A percentile compares a stretch with the other conserved stretches of the same genome.
These are phyloP conservation scores for Acanthamoeba healyi DNA, from an alignment of 208 protist genomes.

Conservation along the genomic window DNA sequence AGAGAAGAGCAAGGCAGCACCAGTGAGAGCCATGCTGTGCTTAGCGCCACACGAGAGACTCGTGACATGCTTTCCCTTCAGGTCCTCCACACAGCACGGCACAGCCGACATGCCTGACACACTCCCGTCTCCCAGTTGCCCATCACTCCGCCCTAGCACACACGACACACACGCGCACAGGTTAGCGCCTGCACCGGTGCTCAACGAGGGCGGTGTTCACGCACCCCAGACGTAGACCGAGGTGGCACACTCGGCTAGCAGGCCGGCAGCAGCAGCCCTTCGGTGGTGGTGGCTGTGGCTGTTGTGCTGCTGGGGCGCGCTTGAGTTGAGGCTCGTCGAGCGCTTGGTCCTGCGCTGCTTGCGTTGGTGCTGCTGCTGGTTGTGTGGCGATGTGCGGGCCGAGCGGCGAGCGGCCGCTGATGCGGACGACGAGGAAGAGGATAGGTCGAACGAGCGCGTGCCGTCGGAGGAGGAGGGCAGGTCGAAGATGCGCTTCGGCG, in stretches of 20 bases:
- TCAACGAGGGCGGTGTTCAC: neutral
- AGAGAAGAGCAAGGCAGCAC: neutral
- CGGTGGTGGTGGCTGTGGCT: neutral
- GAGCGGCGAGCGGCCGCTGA: neutral
- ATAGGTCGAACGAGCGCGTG: neutral
- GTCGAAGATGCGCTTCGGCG: slow-evolving; percentile 1
- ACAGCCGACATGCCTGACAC: slow-evolving; percentile 11
- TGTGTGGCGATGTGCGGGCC: neutral
- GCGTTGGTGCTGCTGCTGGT: no score
- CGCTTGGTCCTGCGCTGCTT: neutral
- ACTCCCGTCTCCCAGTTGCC: neutral
- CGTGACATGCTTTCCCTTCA: slow-evolving; percentile 15
- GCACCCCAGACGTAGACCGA: slow-evolving; percentile 20
- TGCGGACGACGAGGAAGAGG: neutral
- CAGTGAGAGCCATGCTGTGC: slow-evolving; percentile 27
- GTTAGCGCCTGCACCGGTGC: no score
- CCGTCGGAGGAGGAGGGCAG: neutral
- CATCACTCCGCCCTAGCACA: slow-evolving; percentile 2
- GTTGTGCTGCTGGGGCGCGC: neutral
- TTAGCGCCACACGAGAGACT: slow-evolving; percentile 29
- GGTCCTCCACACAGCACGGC: slow-evolving; percentile 4
- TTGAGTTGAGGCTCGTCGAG: neutral
- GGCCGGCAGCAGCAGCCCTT: neutral
- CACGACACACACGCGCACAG: neutral
- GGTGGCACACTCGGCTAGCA: neutral